Base-by-base conservation (phyloP, 1,139 yeast species). In the Pichia sp. region DNA sequence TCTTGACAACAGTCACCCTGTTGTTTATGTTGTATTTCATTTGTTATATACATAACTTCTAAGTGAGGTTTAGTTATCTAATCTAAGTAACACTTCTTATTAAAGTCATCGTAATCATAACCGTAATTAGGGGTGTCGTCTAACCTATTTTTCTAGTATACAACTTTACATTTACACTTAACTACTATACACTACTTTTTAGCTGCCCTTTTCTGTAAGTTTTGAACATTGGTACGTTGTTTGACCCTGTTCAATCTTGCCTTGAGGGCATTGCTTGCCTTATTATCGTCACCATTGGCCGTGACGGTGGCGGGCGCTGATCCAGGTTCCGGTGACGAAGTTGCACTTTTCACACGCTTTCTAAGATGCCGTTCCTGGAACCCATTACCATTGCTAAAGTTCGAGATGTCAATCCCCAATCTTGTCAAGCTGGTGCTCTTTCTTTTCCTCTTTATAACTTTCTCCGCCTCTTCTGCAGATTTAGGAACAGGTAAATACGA, bases 1-100 rank as follows among this genome's bases (percentile, higher is more conserved):
- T n/a, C n/a, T n/a, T n/a, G n/a, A n/a, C n/a, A n/a, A n/a, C n/a
- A n/a, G n/a, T n/a, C n/a, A n/a, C n/a, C n/a, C n/a, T n/a, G n/a
- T n/a, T n/a, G n/a, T n/a, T n/a, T n/a, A n/a, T n/a, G n/a, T 35
- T 39, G 42, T 35, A 39, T 39, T 39, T 39, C 16, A 16, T 18
- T 29, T 31, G 24, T 35, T 32, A 25, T 29, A 34, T 19, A 34
- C 27, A 32, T 34, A 20, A 22, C 31, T 22, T 31, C 23, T 35
- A 31, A 35, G 28, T 27, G 34, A 35, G 34, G 38, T 27, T 35
- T 30, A 24, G 24, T 27, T n/a, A 27, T 15, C 20, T 14, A 26
- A 27, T 16, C 14, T 19, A 27, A 32, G 16, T 8, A 24, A 33
- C 32, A 27, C 35, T 33, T 27, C 35, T 33, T 28, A 33, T 28